Evolutionary conservation across 2,329 filamentous ascomycete genomes (phyloP), one percentile per base, ranked within the genome.

Genomic region (Aspergillaceae sp.): DNA sequence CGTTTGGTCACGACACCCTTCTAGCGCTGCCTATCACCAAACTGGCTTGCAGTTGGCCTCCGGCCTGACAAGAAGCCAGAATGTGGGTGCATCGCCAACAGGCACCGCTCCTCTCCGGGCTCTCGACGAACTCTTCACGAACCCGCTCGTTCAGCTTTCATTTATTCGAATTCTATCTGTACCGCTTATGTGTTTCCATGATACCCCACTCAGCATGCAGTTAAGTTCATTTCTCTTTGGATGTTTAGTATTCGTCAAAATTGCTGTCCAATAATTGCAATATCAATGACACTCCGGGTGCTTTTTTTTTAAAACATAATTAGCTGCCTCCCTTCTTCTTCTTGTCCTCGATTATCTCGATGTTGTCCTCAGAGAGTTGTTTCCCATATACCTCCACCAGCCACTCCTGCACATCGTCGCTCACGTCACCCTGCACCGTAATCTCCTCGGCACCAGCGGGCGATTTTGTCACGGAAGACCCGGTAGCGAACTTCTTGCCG

Each of bases 401-500:
- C 72, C 91, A 96, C 64, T 97, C 92, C 61, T 87, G 80, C 53
- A 98, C 83, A 71, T 98, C 92, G 59, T 92, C 87, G 66, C 89
- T 94, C 51, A 98, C 83, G 71, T 98, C 92, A 32, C 92, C 92
- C 71, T 98, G 92, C 19, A 98, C 88, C 4, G 94, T 94, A 64
- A 98, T 97, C 71, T 97, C 92, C 70, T 98, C 92, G 11, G 86
- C 86, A 26, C 87, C 88, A 46, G 82, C 83, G 0, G 88, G 79
- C 1, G 86, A 79, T 72, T 96, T 95, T 6, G 91, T 97, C 40
- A 98, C 92, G 40, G 84, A 90, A 10, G 83, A 85, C 0, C 92
- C 92, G 7, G 92, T 97, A 29, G 92, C 92, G 63, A 98, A 97
- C 72, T 96, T 97, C 79, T 97, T 98, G 52, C 92, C 92, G 56